Evolutionary conservation across 1,139 yeast species (phyloP), one percentile per base, ranked within the genome.

Genomic region (Diutina sp.): DNA sequence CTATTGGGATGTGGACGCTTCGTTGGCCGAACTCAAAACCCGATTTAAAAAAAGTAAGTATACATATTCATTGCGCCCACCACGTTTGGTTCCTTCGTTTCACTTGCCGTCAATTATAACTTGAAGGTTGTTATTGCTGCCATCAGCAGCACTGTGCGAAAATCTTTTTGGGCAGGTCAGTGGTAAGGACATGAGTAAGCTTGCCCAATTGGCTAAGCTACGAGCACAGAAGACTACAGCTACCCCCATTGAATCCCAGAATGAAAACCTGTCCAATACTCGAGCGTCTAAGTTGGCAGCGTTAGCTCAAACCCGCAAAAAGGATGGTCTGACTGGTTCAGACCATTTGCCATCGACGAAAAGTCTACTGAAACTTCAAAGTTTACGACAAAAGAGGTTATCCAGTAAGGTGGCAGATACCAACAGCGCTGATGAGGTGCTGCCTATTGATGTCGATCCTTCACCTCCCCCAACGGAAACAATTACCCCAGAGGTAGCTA

Each of bases 1-100:
- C 63, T 83, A 84, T 65, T 80, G 80, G 64, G 84, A 82, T 55
- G 63, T 83, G 7, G 80, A 76, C 3, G 75, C 77, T n/a, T 68
- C 89, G 0, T 64, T 83, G 12, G 73, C 69, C 46, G 85, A 83
- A 60, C 66, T 87, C 57, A 78, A 77, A 62, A 68, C 75, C 55
- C 72, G 69, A 63, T 78, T 66, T 61, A 71, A 72, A 59, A 77
- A 71, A 66, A 72, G 80, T 77, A 76, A 62, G 80, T 75, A 70
- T 68, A 38, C 46, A 58, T 56, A 29, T n/a, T 28, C 25, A 11
- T 9, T 28, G 16, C 7, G 14, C n/a, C 14, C 11, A 46, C 21
- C 4, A 28, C 50, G 28, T 21, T 28, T 14, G 16, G 29, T 7
- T 21, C 14, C 29, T 8, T 14, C 14, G 50, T 21, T 25, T 6